These are phyloP conservation scores for Citrus cavaleriei DNA, from an alignment of 345 rosid species.

Conservation along the genomic window DNA sequence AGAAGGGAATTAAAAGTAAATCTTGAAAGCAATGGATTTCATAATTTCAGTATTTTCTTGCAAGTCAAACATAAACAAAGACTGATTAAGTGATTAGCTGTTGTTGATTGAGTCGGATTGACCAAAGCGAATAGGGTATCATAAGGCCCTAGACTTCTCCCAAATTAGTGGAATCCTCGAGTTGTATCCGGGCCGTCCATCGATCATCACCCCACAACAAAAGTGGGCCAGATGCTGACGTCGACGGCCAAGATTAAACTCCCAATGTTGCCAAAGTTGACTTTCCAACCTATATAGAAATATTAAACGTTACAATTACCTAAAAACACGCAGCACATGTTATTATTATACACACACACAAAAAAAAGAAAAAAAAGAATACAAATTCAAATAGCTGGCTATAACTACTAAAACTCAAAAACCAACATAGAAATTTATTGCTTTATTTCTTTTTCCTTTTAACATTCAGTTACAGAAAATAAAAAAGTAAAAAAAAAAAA, in stretches of 20 bases:
- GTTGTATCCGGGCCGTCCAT: slow-evolving; percentile 5
- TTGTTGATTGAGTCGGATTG: neutral
- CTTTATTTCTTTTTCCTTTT: neutral
- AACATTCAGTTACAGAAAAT: neutral
- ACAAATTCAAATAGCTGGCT: neutral
- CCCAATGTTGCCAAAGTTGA: neutral
- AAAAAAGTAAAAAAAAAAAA: neutral
- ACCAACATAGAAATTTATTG: neutral
- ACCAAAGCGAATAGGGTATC: too few species aligned
- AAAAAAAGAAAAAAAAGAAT: too few species aligned
- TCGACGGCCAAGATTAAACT: neutral
- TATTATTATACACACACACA: neutral
- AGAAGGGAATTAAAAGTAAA: too few species aligned
- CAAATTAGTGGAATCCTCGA: neutral
- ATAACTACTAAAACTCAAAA: neutral
- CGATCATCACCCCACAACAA: neutral
- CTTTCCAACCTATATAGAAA: neutral
- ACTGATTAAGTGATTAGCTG: neutral
- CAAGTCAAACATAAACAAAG: neutral
- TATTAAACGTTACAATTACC: neutral
- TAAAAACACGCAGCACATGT: neutral
- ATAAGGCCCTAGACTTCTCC: neutral
- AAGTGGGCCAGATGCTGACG: neutral
- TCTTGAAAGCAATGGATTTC: too few species aligned
- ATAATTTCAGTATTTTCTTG: neutral